Base-by-base conservation (phyloP, 371 early-diverging fungal genomes). In the Saksenaea vasiformis region DNA sequence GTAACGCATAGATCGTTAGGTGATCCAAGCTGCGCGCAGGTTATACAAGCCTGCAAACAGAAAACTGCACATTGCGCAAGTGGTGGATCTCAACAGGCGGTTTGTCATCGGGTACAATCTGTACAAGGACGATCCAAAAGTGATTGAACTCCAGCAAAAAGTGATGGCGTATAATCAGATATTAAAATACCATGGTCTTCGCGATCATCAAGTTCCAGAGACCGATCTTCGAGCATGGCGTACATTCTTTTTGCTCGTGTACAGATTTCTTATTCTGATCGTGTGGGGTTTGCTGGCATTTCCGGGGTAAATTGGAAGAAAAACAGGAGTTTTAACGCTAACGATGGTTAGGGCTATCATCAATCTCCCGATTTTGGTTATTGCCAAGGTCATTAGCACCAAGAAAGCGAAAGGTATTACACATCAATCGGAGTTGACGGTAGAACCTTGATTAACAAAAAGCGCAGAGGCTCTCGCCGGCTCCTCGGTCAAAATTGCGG, bases 201-300 rank as follows among this genome's bases (percentile, higher is more conserved):
- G 89, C 13, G 99, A 99, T 70, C 98, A 98, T 76, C 97, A 99
- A 80, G 98, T 98, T 27, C 87, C 92, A 24, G 88, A 86, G 19
- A 93, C 90, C 56, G 80, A 81, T 14, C 74, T 97, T 24, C 83
- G 90, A 39, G 82, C 87, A 31, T 70, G 82, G 56, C 72, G 82
- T 41, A 96, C 96, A 3, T 73, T 94, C 27, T 78, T 75, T n/a
- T 79, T 94, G 38, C 73, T 98, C 38, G 55, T 76, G 3, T 84
- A 85, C 57, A 86, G 97, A 15, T 66, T 91, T 0, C 43, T 84
- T 5, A 77, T 90, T 59, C 75, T 96, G 17, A 24, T 87, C 14
- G 70, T 93, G 13, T 85, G 93, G 84, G 88, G 88, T 35, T 60
- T 90, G 15, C 69, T 93, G 24, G 90, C 94, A 2, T 80, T 93